phyloP scores from a whole-genome alignment of 129 eudicot genomes.

The Smallanthus sonchifolius region DNA sequence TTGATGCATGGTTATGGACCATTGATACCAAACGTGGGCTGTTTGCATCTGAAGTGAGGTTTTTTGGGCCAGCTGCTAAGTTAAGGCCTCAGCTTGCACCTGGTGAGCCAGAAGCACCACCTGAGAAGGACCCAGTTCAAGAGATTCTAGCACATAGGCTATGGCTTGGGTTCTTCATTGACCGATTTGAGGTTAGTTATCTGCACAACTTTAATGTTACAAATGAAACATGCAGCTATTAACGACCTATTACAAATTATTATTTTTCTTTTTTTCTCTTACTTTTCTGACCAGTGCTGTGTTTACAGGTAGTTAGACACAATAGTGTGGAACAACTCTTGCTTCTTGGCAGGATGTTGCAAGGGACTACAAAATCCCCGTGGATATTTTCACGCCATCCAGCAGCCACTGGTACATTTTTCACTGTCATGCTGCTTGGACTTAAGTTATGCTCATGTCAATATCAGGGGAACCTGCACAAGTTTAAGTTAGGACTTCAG shows the following conservation, averaged over 20 bases:
- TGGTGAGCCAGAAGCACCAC: conserved; percentile 85
- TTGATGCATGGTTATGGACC: conserved; percentile 99
- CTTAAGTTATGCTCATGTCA: conserved; percentile 84
- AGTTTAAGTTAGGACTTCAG: conserved; percentile 77
- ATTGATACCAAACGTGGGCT: conserved; percentile 93
- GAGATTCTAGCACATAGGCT: conserved; percentile 95
- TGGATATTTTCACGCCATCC: conserved; percentile 96
- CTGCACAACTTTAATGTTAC: background rate
- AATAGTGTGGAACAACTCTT: conserved; percentile 88
- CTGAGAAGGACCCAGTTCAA: conserved; percentile 90
- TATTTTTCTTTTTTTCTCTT: background rate
- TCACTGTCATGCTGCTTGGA: conserved; percentile 93
- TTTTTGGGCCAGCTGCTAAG: conserved; percentile 88
- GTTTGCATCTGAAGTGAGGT: conserved; percentile 85
- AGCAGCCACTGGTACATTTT: conserved; percentile 92
- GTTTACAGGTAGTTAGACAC: conserved; percentile 73
- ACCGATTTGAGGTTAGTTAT: conserved; percentile 85
- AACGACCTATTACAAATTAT: background rate
- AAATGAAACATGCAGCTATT: background rate
- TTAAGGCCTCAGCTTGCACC: conserved; percentile 89
- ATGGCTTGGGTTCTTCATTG: conserved; percentile 97
- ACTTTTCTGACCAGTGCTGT: background rate
- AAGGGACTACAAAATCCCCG: conserved; percentile 81
- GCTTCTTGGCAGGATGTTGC: conserved; percentile 90
- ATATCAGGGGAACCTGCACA: conserved; percentile 71